Evolutionary conservation across 179 eudicot genomes (phyloP).

Genomic region (Carnegiea gigantea): DNA sequence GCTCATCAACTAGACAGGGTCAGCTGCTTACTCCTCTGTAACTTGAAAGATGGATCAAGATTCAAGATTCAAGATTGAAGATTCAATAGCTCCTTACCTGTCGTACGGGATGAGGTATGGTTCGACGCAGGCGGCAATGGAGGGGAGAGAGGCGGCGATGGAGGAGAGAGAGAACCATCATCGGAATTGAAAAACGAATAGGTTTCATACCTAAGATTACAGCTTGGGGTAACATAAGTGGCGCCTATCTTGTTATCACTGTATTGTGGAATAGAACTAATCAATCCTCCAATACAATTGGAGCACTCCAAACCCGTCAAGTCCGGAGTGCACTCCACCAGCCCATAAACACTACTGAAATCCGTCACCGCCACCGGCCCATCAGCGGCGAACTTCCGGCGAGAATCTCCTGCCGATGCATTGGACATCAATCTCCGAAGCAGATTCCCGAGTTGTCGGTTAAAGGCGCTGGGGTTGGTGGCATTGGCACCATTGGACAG

Average conservation of each 20-base stretch:
- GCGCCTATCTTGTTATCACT: neutral
- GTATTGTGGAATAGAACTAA: neutral
- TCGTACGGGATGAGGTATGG: no score
- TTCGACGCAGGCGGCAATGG: neutral
- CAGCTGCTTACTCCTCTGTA: no score
- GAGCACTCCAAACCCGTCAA: neutral
- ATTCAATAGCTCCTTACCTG: no score
- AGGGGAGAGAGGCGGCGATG: no score
- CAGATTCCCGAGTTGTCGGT: neutral
- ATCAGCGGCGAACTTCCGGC: neutral
- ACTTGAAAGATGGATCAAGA: no score
- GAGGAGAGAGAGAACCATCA: neutral
- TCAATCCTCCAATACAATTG: neutral
- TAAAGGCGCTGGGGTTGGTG: neutral
- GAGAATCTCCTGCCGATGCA: neutral
- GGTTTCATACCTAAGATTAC: neutral
- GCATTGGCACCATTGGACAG: neutral
- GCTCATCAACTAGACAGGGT: no score
- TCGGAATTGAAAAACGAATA: neutral
- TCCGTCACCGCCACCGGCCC: neutral
- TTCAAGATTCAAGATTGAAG: no score
- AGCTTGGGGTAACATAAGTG: neutral
- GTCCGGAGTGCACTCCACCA: neutral
- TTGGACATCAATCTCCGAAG: neutral
- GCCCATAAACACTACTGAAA: neutral